Base-by-base conservation (phyloP, 192 early-diverging fungal genomes). In the Gaertneriomyces sp. region DNA sequence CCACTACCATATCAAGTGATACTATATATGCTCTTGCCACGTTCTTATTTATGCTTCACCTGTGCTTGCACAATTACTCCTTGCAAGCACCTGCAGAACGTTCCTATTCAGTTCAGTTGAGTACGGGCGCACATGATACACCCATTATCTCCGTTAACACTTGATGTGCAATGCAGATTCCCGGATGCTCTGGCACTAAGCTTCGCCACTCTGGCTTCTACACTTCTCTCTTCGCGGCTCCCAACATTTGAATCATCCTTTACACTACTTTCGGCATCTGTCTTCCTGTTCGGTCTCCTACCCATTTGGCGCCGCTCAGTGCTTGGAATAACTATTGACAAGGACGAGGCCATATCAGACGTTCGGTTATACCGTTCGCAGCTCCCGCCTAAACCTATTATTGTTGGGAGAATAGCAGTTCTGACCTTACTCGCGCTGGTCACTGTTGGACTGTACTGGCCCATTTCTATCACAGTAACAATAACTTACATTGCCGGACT, bases 161-260 rank as follows among this genome's bases (percentile, higher is more conserved):
- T 33, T 1, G 25, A 33, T 2, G 25, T 33, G 25, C 25, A 33
- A 33, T 33, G 25, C 25, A 87, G 91, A 59, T 93, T 92, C 69
- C 93, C 94, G 0, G 93, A 94, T 19, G 93, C 94, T 3, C 78
- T 96, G n/a, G 93, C 94, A n/a, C 90, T 95, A 33, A 98, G 97
- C 72, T 92, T 94, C 0, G 94, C 93, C 9, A 91, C 97, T 45
- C 95, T 95, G 73, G 94, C 93, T 0, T 91, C 91, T 11, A 93
- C 96, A 1, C 76, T 98, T 8, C 74, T 98, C 16, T 92, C 93
- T 0, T 97, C 95, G 3, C 80, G 91, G 54, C 78, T 98, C 17
- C 41, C 83, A 56, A 89, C 87, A 59, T 91, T 95, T 64, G 58
- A 87, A n/a, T 82, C 89, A 72, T 94, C 95, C 1, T 95, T 92